Evolutionary conservation across 495 filamentous ascomycete genomes (phyloP).

Genomic region (Penicillium cinerascens): DNA sequence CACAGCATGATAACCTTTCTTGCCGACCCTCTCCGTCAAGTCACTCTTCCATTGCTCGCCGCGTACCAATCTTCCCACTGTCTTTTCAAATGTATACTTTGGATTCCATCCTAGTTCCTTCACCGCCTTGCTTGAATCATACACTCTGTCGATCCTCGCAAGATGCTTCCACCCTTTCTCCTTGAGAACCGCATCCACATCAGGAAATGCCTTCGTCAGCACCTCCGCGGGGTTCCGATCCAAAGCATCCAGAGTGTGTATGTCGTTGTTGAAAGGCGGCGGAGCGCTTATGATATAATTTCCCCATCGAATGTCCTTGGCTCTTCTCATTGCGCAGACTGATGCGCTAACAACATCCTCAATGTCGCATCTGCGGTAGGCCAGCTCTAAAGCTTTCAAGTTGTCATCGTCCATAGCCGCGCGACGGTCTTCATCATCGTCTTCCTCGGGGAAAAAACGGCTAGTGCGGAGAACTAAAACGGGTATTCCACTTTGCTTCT

Average conservation of each 20-base stretch:
- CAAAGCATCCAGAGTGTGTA: neutral
- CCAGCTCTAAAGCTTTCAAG: conserved; percentile 2
- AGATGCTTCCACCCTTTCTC: conserved; percentile 6
- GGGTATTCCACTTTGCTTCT: neutral
- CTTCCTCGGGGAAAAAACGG: conserved; percentile 5
- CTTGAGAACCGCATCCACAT: neutral
- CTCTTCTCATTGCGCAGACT: conserved; percentile 1
- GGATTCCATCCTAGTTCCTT: conserved; percentile 1
- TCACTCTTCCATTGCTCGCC: conserved; percentile 4
- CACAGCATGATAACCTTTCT: conserved; percentile 7
- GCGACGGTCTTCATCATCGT: conserved; percentile 5
- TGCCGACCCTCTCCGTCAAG: conserved; percentile 2
- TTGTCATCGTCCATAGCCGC: conserved; percentile 6
- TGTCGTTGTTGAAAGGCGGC: neutral
- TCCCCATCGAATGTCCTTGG: conserved; percentile 3
- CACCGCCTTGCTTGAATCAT: conserved; percentile 7
- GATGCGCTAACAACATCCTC: conserved; percentile 6
- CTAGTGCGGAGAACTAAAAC: conserved; percentile 7
- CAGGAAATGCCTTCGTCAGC: neutral
- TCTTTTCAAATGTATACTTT: conserved; percentile 1
- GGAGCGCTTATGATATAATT: conserved; percentile 8
- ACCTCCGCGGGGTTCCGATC: conserved; percentile 1
- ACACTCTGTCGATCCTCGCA: conserved; percentile 3
- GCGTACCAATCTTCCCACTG: neutral
- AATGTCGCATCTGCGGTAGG: conserved; percentile 5